Evolutionary conservation across 768 basidiomycete genomes (phyloP), one percentile per base, ranked within the genome.

Genomic region (Tricholoma matsutake): DNA sequence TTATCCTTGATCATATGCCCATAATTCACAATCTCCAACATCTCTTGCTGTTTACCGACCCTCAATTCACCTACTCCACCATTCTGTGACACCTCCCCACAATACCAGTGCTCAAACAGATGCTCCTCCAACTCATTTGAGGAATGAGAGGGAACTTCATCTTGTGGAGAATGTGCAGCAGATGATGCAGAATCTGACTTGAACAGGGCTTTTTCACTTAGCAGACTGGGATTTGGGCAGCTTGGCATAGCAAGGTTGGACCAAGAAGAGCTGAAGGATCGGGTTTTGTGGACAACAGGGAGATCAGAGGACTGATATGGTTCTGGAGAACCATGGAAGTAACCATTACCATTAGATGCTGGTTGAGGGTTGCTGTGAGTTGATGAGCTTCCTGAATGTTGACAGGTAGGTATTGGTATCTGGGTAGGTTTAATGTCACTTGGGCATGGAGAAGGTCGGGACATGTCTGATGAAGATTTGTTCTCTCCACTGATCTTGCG

Each of bases 61-160:
- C 87, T 82, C 58, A 92, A 75, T 72, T 94, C 92, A 54, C 92
- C 92, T 10, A 94, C 91, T n/a, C 92, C 92, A 25, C 92, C 92
- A 68, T 94, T 94, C 53, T 92, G 81, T 11, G 91, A 87, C 4
- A 91, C 83, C 65, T 94, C 92, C 1, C 92, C 92, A 54, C 92
- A 86, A 69, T 94, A 94, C 92, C 92, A 94, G 67, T 94, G 92
- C 67, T 94, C 91, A 61, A 88, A 94, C 0, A 91, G 91, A 13
- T 83, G 83, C 69, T 94, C 92, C 62, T 91, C 91, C 5, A 89
- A 92, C 22, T 93, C 91, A 25, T 75, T 81, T 4, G 90, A 91
- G 11, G 80, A 75, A 47, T 90, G 81, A 4, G 80, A 71, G n/a
- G 77, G 76, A 37, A 75, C 69, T 47, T 78, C 79, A 22, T 79